Percentiles rank a stretch among this genome's conserved stretches.
Evolutionary conservation across 2,329 filamentous ascomycete genomes (phyloP).

Genomic region (Aureobasidium sp.): DNA sequence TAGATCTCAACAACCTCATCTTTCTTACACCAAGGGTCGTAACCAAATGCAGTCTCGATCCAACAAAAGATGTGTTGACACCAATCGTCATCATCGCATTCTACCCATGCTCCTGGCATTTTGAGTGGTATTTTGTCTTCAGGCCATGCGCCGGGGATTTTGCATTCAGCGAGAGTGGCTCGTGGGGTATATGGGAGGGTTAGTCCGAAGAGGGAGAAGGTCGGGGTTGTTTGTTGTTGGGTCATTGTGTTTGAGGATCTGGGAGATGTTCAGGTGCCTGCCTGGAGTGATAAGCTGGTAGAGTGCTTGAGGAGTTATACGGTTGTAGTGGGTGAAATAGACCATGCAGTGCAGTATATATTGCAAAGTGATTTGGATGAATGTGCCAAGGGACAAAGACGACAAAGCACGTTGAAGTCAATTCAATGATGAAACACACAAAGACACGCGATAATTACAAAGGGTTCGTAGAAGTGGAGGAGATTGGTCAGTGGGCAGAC

Average conservation of each 20-base stretch:
- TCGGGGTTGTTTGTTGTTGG: not conserved
- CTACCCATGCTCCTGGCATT: not conserved
- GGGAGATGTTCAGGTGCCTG: not conserved
- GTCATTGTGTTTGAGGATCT: not conserved
- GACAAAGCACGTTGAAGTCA: no score
- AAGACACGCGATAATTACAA: no score
- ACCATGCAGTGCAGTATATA: conserved; percentile 1
- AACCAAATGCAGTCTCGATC: not conserved
- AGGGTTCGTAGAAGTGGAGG: no score
- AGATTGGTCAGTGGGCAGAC: no score
- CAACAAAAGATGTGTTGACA: not conserved
- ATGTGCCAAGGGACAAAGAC: not conserved
- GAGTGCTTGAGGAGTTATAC: no score
- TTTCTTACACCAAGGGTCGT: not conserved
- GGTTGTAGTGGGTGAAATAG: no score
- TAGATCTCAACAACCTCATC: not conserved
- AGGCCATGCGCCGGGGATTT: not conserved
- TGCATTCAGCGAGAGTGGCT: not conserved
- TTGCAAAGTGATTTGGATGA: not conserved
- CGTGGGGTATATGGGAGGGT: not conserved
- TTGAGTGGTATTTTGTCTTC: not conserved
- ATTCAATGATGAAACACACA: no score
- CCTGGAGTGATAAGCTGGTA: no score
- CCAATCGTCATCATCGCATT: not conserved
- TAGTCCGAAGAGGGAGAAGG: no score